Percentiles rank a stretch among this genome's conserved stretches.
phyloP scores from a whole-genome alignment of 2,329 filamentous ascomycete genomes.

The Keithomyces neogunnii region DNA sequence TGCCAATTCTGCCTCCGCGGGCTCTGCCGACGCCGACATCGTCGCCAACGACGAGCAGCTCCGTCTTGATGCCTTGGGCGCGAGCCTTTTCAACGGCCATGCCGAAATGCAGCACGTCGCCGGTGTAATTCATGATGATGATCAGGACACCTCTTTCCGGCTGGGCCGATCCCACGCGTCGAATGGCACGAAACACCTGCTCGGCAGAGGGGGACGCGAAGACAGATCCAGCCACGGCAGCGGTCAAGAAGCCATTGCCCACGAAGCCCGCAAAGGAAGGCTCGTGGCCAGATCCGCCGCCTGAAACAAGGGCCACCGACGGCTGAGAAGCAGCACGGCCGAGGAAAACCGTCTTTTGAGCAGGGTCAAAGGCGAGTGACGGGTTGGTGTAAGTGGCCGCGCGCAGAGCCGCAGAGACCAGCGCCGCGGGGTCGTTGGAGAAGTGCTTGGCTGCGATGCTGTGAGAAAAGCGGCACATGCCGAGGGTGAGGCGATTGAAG shows the following conservation, averaged over 20 bases:
- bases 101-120: constrained; percentile 64
- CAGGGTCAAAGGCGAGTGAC: constrained; percentile 15
- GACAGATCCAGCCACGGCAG: constrained; percentile 64
- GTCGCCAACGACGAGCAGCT: constrained; percentile 57
- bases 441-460: constrained; percentile 13
- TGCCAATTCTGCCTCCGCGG: not conserved
- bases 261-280: constrained; percentile 66
- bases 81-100: constrained; percentile 68
- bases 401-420: constrained; percentile 16
- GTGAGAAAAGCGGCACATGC: too few relatives aligned
- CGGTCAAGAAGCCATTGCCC: constrained; percentile 57
- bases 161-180: constrained; percentile 44
- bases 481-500: too few relatives aligned
- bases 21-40: constrained; percentile 58
- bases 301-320: constrained; percentile 30
- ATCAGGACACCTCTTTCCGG: constrained; percentile 56
- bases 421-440: constrained; percentile 12
- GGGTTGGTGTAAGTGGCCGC: constrained; percentile 19
- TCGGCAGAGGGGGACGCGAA: constrained; percentile 68
- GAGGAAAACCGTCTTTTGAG: constrained; percentile 18
- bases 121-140: constrained; percentile 69
- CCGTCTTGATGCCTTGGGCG: constrained; percentile 44
- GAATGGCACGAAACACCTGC: constrained; percentile 58
- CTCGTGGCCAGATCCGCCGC: constrained; percentile 66
- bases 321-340: constrained; percentile 9